Evolutionary conservation across 2,329 filamentous ascomycete species (phyloP).

Genomic region (Colletotrichum plurivorum): DNA sequence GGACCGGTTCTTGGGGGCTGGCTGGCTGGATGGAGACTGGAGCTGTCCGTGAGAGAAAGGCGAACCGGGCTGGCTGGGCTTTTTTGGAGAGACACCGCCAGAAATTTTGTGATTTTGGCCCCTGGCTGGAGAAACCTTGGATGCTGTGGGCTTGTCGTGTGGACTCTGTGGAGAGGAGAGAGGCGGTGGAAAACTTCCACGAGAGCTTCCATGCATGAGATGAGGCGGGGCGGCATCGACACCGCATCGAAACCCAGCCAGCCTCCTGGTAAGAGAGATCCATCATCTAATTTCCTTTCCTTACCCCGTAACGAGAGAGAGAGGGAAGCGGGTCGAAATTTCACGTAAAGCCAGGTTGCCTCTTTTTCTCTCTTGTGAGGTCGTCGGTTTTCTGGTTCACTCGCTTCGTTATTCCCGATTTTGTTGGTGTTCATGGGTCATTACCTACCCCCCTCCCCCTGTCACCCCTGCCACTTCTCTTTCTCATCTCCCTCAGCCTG

Average conservation of each 20-base stretch:
- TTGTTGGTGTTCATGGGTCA: not conserved
- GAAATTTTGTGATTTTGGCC: not conserved
- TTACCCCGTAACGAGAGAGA: conserved; percentile 10
- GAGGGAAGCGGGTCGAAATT: conserved; percentile 17
- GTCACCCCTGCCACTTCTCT: not conserved
- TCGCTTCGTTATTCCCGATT: conserved; percentile 27
- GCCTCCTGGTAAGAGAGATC: not conserved
- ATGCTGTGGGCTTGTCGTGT: no score
- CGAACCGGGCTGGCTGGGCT: not conserved
- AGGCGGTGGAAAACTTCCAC: conserved; percentile 29
- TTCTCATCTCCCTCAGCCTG: not conserved
- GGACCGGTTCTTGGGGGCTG: not conserved
- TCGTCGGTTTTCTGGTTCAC: conserved; percentile 7
- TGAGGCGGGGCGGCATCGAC: not conserved
- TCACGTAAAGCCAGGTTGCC: not conserved
- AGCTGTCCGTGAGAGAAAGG: no score
- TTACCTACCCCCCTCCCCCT: not conserved
- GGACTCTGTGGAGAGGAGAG: conserved; percentile 15
- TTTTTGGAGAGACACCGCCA: not conserved
- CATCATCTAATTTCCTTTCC: conserved; percentile 21
- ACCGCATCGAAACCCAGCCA: not conserved
- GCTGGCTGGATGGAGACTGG: not conserved
- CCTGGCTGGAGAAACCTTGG: no score
- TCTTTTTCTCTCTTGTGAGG: not conserved
- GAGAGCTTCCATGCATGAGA: conserved; percentile 38